A percentile compares a stretch with the other conserved stretches of the same genome.
phyloP scores from a whole-genome alignment of 176 grass and related monocot genomes.

The Microstegium vimineum region DNA sequence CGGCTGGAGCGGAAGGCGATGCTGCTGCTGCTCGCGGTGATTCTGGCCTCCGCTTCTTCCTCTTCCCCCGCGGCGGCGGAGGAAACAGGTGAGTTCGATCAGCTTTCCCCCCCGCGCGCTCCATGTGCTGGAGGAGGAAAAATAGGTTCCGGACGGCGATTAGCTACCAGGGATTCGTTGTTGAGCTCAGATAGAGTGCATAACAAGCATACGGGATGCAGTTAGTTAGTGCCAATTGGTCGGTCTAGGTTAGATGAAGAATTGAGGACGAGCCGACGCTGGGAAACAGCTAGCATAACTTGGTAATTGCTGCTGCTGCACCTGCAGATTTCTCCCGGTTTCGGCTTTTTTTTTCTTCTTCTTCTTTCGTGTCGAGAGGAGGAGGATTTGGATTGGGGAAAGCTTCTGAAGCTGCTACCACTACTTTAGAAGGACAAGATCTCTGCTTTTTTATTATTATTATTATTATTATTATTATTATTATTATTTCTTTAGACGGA shows the following conservation, averaged over 20 bases:
- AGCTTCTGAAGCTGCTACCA: background rate
- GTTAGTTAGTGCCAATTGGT: background rate
- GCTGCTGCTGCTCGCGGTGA: background rate
- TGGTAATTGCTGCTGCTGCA: too few species aligned
- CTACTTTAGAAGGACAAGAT: too few species aligned
- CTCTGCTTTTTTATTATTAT: too few species aligned
- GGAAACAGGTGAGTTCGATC: constrained; percentile 13
- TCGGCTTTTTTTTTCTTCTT: too few species aligned
- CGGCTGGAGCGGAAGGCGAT: background rate
- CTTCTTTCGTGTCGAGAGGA: background rate
- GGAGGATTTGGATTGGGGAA: background rate
- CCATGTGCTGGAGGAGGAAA: background rate
- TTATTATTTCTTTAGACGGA: too few species aligned
- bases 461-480: too few species aligned
- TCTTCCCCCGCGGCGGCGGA: background rate
- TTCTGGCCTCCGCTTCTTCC: background rate
- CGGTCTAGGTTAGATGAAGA: background rate
- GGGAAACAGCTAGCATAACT: background rate
- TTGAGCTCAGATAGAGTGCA: background rate
- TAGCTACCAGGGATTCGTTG: background rate
- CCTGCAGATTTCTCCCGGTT: background rate
- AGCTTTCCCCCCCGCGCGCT: background rate
- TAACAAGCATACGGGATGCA: background rate
- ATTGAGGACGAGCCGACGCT: background rate
- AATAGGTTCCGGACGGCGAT: background rate